phyloP scores from a whole-genome alignment of 495 filamentous ascomycete genomes.

The Trichocladium uniseriatum region DNA sequence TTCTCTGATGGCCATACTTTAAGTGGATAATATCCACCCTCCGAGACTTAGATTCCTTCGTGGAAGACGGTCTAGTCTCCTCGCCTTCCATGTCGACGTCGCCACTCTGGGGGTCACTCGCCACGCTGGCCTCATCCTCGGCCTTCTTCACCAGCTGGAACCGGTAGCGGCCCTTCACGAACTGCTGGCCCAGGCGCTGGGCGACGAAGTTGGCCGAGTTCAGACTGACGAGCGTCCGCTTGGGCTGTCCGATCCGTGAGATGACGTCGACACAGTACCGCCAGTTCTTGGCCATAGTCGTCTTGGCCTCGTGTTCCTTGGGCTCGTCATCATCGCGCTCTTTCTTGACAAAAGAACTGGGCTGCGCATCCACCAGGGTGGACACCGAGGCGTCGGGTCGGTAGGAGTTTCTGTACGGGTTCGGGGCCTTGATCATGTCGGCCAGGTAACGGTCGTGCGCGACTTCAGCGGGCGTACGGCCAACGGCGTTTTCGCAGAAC shows the following conservation, averaged over 20 bases:
- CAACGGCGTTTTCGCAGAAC: conserved; percentile 60
- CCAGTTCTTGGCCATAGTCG: conserved; percentile 22
- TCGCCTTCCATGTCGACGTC: background rate
- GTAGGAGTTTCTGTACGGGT: background rate
- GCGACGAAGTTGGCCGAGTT: conserved; percentile 67
- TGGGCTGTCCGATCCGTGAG: conserved; percentile 21
- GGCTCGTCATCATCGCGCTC: background rate
- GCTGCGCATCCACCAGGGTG: background rate
- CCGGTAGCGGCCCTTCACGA: conserved; percentile 13
- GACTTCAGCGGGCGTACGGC: conserved; percentile 58
- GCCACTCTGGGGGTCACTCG: background rate
- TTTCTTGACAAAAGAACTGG: background rate
- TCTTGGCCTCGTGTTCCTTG: conserved; percentile 7
- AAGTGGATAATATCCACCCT: no score
- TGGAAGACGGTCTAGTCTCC: no score
- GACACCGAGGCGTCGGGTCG: background rate
- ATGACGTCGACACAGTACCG: conserved; percentile 23
- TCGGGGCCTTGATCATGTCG: background rate
- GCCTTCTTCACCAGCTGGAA: conserved; percentile 8
- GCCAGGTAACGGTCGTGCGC: conserved; percentile 45
- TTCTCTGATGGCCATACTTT: no score
- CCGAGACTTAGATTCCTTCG: no score
- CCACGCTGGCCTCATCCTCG: background rate
- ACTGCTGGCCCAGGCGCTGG: conserved; percentile 45
- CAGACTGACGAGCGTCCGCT: conserved; percentile 56